phyloP scores from a whole-genome alignment of 495 filamentous ascomycete species.

The Lasiosphaeria hispida region DNA sequence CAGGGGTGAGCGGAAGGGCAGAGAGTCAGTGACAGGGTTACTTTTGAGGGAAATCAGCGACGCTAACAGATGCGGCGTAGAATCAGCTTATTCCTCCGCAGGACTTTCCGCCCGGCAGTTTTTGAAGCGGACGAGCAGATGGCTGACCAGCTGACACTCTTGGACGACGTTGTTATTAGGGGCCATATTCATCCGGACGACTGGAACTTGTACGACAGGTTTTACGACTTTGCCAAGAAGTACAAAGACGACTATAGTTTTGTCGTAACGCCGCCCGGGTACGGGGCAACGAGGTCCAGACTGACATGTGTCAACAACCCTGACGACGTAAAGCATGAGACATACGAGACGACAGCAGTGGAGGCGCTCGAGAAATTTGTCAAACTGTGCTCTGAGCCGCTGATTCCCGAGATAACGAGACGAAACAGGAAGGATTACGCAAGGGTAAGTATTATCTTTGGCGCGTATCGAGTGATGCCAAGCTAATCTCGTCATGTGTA shows the following conservation, averaged over 20 bases:
- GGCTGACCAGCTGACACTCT: slow-evolving; percentile 4
- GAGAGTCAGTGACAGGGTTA: slow-evolving; percentile 15
- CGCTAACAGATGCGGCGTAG: slow-evolving; percentile 6
- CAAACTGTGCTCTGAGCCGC: slow-evolving; percentile 18
- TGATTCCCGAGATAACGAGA: slow-evolving; percentile 38
- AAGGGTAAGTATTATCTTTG: slow-evolving; percentile 20
- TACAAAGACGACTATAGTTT: slow-evolving; percentile 33
- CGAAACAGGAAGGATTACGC: slow-evolving; percentile 31
- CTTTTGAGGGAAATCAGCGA: neutral
- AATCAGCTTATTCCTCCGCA: slow-evolving; percentile 30
- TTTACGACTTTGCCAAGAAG: slow-evolving; percentile 24
- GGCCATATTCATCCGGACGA: slow-evolving; percentile 19
- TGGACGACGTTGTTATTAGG: slow-evolving; percentile 23
- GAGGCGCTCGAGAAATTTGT: slow-evolving; percentile 31
- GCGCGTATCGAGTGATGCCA: neutral
- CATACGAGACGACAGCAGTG: neutral
- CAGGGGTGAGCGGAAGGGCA: slow-evolving; percentile 24
- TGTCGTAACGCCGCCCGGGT: slow-evolving; percentile 22
- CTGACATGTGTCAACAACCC: neutral
- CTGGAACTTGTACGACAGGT: slow-evolving; percentile 19
- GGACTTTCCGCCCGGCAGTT: slow-evolving; percentile 22
- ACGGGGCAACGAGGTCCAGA: slow-evolving; percentile 6
- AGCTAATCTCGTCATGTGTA: neutral
- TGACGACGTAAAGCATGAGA: slow-evolving; percentile 14
- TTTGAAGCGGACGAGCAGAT: slow-evolving; percentile 29